phyloP scores from a whole-genome alignment of 345 rosid genomes.

The Geranium rotundifolium region DNA sequence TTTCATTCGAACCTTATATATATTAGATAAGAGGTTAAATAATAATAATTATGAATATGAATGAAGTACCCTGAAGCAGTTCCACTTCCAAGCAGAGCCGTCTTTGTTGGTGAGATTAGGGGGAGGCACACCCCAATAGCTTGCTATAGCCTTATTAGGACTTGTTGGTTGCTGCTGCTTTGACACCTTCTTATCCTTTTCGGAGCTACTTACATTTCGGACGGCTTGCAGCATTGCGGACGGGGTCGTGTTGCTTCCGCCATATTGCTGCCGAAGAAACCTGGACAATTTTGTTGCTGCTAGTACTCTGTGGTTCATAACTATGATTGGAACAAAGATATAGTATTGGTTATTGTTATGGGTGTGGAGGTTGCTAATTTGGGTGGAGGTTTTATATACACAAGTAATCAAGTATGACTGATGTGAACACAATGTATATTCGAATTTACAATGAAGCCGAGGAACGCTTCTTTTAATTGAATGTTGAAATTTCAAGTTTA shows the following conservation, averaged over 20 bases:
- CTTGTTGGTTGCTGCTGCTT: background rate
- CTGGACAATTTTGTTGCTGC: conserved; percentile 6
- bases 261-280: background rate
- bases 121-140: conserved; percentile 51
- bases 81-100: conserved; percentile 66
- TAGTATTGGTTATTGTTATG: background rate
- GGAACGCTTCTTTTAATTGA: no score
- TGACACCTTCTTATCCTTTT: background rate
- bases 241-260: background rate
- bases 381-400: background rate
- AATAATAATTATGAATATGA: no score
- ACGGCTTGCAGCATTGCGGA: background rate
- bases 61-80: conserved; percentile 35
- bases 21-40: no score
- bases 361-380: background rate
- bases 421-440: no score
- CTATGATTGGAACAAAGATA: background rate
- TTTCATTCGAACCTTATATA: no score
- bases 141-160: conserved; percentile 13
- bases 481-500: no score
- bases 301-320: background rate
- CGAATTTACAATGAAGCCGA: no score
- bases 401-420: no score
- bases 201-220: conserved; percentile 8
- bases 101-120: conserved; percentile 35